A percentile compares a stretch with the other conserved stretches of the same genome.
phyloP scores from a whole-genome alignment of 1,284 basidiomycete genomes.

The Thecaphora frezii region DNA sequence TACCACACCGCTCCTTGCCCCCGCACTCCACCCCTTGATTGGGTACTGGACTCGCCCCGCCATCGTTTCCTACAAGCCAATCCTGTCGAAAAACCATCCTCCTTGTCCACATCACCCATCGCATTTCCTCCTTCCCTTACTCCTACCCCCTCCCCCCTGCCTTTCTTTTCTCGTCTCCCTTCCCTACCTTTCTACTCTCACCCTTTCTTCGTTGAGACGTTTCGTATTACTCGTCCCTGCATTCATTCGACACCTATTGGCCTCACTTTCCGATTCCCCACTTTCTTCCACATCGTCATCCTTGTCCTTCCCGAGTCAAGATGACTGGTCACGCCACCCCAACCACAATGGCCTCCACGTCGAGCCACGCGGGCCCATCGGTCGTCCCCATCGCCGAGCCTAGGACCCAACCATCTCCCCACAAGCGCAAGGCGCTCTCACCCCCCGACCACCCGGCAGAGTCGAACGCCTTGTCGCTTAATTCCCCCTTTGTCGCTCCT shows the following conservation, averaged over 20 bases:
- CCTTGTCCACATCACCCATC: neutral
- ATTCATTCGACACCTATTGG: too few species aligned
- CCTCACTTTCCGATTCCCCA: too few species aligned
- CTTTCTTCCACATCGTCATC: constrained; percentile 7
- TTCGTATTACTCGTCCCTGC: too few species aligned
- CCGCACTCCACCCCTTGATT: neutral
- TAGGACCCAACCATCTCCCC: constrained; percentile 7
- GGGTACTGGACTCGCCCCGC: neutral
- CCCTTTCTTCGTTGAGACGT: too few species aligned
- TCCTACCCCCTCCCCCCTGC: neutral
- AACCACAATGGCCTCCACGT: constrained; percentile 9
- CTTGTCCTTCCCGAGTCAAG: neutral
- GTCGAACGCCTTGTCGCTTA: too few species aligned
- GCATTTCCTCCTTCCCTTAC: neutral
- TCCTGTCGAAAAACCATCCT: too few species aligned
- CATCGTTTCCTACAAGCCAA: too few species aligned
- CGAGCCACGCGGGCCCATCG: constrained; percentile 5
- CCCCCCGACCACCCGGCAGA: neutral
- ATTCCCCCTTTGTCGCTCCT: too few species aligned
- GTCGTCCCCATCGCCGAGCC: constrained; percentile 8
- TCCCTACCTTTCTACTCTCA: neutral
- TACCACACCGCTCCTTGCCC: neutral
- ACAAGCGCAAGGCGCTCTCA: neutral
- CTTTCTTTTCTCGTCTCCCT: neutral
- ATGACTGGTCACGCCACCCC: constrained; percentile 9